phyloP scores from a whole-genome alignment of 306 rosid genomes.

The Dryas octopetala region DNA sequence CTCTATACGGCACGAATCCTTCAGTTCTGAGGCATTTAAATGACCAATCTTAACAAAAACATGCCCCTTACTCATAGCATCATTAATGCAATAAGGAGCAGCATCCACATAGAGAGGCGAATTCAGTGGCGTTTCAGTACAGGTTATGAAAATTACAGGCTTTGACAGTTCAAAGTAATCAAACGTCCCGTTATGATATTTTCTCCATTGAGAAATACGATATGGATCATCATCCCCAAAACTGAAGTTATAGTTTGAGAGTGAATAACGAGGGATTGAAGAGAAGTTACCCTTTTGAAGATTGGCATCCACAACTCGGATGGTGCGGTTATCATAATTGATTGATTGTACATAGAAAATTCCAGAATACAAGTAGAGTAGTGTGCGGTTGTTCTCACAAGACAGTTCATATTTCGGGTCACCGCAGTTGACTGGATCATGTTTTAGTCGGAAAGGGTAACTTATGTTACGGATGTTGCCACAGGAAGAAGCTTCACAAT shows the following conservation, averaged over 20 bases:
- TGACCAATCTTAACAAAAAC: constrained; percentile 6
- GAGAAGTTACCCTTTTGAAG: neutral
- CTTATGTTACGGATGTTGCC: constrained; percentile 4
- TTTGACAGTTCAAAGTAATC: neutral
- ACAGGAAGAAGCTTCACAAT: neutral
- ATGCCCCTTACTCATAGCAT: neutral
- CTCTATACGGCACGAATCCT: neutral
- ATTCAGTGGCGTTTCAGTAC: neutral
- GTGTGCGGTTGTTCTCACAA: constrained; percentile 6
- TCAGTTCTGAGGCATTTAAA: neutral
- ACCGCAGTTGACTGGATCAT: neutral
- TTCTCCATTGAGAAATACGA: neutral
- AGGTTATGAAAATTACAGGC: neutral
- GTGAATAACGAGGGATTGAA: neutral
- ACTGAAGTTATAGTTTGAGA: constrained; percentile 7
- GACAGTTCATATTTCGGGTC: neutral
- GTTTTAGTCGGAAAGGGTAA: constrained; percentile 4
- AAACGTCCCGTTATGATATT: neutral
- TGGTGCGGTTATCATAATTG: too few relatives aligned
- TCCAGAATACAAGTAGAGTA: neutral
- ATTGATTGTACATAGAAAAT: neutral
- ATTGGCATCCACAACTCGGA: constrained; percentile 18
- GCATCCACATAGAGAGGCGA: neutral
- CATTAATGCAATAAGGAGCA: neutral
- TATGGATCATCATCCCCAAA: neutral